Evolutionary conservation across 108 stramenopile species (phyloP).

Genomic region (Cyclotella cryptica): DNA sequence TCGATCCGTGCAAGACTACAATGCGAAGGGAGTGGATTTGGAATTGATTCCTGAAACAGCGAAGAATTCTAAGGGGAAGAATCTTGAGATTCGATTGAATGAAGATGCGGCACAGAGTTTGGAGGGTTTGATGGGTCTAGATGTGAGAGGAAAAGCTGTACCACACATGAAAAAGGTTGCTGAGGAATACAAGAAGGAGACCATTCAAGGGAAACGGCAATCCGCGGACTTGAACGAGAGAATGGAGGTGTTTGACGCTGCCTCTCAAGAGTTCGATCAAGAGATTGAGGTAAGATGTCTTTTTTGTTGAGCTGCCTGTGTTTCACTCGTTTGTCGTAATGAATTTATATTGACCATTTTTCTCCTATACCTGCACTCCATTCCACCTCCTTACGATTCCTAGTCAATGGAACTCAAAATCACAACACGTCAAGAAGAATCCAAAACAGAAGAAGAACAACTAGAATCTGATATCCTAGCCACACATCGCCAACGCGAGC

Average conservation of each 20-base stretch:
- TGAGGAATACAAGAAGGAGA: constrained; percentile 37
- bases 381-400: background rate
- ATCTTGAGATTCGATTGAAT: constrained; percentile 55
- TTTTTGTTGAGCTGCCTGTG: background rate
- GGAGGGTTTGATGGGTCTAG: constrained; percentile 56
- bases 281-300: constrained; percentile 45
- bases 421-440: constrained; percentile 54
- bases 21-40: constrained; percentile 54
- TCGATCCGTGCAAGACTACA: constrained; percentile 62
- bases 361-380: background rate
- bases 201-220: constrained; percentile 39
- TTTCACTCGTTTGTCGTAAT: background rate
- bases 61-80: constrained; percentile 48
- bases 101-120: constrained; percentile 49
- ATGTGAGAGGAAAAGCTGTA: constrained; percentile 49
- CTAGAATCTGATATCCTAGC: constrained; percentile 68
- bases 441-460: constrained; percentile 52
- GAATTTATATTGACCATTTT: background rate
- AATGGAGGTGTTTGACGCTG: constrained; percentile 53
- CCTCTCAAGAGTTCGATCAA: constrained; percentile 55
- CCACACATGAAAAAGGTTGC: constrained; percentile 49
- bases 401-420: constrained; percentile 66
- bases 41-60: constrained; percentile 59
- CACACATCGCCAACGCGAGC: constrained; percentile 67
- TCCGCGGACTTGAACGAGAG: constrained; percentile 67